Base-by-base conservation (phyloP, 805 yeast species). In the Starmera quercuum region DNA sequence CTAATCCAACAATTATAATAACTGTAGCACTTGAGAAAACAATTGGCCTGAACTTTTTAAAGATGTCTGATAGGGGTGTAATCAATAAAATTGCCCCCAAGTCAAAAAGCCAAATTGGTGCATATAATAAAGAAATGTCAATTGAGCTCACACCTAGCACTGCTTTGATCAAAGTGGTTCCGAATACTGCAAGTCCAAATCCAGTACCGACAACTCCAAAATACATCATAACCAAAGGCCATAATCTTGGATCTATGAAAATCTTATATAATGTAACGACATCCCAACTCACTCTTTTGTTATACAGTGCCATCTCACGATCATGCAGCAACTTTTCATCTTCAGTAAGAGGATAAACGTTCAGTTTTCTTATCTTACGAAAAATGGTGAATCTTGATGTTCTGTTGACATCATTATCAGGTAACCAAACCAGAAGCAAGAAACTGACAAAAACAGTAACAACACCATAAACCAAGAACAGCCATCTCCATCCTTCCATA, bases 121-220 rank as follows among this genome's bases (percentile, higher is more conserved):
- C 95, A 42, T 82, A 81, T 35, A 85, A 63, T 29, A 85, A 66
- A 2, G 90, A 80, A 18, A 86, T 75, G 38, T 77, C 63, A 45
- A 86, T 81, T 3, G 85, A 74, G 6, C 51, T 44, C 3, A 90
- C 79, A 51, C 83, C 76, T 20, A 50, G 32, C 42, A 79, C 75
- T 5, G 72, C 70, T 32, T 66, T 57, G 46, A 85, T 79, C 44
- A 85, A 73, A 7, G 90, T 77, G 4, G 95, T 78, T 5, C 88
- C 95, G 57, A 81, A 85, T 15, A 80, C 90, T 21, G 87, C 87
- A 31, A 85, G 62, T 21, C 95, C 95, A 49, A 71, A 78, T 1
- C 95, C 95, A n/a, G 85, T 75, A 30, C 95, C 95, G 18, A 85
- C 95, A 15, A 83, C 95, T 14, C 95, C 95, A 53, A 85, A 86